Base-by-base conservation (phyloP, 352 stramenopile genomes). In the Pythium apleroticum region DNA sequence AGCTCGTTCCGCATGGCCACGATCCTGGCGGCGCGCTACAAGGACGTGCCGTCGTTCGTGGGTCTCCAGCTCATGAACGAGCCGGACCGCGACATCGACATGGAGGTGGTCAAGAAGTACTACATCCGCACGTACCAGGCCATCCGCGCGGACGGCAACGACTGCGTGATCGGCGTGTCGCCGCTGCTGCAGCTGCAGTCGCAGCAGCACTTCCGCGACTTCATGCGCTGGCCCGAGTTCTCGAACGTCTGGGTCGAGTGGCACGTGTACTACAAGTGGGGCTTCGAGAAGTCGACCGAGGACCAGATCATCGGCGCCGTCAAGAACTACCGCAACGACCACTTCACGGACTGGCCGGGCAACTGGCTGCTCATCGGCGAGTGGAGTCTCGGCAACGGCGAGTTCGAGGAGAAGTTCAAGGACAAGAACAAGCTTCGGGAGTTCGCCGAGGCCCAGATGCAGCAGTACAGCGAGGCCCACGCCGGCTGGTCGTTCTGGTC, bases 31-130 rank as follows among this genome's bases (percentile, higher is more conserved):
- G 57, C 30, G 0, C 62, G 81, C 11, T 90, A 88, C 73, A 73
- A 69, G 30, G 43, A 71, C 43, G 77, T 68, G 25, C 43, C 53
- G 3, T 73, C 77, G 11, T 91, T 89, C 59, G 60, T 91, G 1
- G 79, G 80, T 0, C 24, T 91, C 22, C 65, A 63, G 3, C 49
- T 89, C 2, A 83, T 88, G 70, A 91, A 89, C 57, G 78, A 91
- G 52, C 79, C 81, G 2, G 31, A 20, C 1, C 45, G 60, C 4
- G 70, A 57, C 5, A 66, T 14, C 7, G 37, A 77, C 31, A 43
- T 62, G n/a, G 52, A 22, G 0, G 35, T 64, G 0, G 39, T 88
- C 12, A 35, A 66, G 22, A 86, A 77, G 65, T 89, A 77, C 65
- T 89, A 79, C 60, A 35, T 25, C 1, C 31, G 66, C 12, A 63